These are phyloP conservation scores for Nemania sp. DNA, from an alignment of 2,329 filamentous ascomycete genomes.

Conservation along the genomic window DNA sequence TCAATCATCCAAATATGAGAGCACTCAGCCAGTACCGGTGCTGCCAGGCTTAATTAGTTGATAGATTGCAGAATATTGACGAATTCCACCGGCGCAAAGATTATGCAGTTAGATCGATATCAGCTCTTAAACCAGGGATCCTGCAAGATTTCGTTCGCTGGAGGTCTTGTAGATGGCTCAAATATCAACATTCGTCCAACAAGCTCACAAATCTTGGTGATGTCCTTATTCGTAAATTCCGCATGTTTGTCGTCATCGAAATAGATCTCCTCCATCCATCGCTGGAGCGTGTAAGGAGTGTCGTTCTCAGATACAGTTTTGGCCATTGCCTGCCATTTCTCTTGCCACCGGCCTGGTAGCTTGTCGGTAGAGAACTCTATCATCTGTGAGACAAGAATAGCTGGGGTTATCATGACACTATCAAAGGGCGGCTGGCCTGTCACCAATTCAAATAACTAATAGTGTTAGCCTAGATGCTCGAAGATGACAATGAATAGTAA, in stretches of 20 bases:
- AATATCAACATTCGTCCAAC: conserved; percentile 2
- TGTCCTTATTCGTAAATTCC: conserved; percentile 11
- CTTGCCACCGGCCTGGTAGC: conserved; percentile 13
- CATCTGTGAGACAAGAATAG: neutral
- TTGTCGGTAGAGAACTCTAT: conserved; percentile 2
- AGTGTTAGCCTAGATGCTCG: too few species aligned
- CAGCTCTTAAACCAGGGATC: conserved; percentile 14
- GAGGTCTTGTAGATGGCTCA: conserved; percentile 4
- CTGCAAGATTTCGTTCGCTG: conserved; percentile 5
- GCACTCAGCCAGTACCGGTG: too few species aligned
- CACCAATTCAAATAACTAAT: conserved; percentile 14
- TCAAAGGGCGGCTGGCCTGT: conserved; percentile 12
- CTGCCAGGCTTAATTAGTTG: neutral
- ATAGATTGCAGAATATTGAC: conserved; percentile 8
- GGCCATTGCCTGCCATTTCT: conserved; percentile 1
- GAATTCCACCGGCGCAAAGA: neutral
- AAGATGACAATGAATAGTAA: neutral
- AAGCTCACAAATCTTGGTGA: conserved; percentile 4
- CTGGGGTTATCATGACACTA: neutral
- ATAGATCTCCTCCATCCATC: conserved; percentile 16
- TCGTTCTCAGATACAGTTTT: too few species aligned
- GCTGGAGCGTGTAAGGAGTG: conserved; percentile 9
- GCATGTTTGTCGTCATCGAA: conserved; percentile 2
- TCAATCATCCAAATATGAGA: too few species aligned
- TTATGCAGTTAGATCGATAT: conserved; percentile 21